phyloP scores from a whole-genome alignment of 768 basidiomycete genomes.

The Suillus occidentalis region DNA sequence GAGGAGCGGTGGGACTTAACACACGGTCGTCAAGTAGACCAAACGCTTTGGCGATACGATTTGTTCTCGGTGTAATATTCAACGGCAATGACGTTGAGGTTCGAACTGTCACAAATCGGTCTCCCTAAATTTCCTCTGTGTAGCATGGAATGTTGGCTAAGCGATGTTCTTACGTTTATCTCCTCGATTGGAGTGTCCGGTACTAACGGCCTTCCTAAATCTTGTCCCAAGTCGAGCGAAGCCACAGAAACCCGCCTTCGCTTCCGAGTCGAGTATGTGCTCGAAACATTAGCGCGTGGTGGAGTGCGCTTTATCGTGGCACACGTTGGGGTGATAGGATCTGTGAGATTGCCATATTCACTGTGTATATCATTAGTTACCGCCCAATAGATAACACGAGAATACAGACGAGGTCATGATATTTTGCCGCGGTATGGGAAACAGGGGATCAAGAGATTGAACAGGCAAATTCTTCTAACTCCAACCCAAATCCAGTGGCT shows the following conservation, averaged over 20 bases:
- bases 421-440: not conserved
- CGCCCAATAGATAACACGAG: not conserved
- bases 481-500: not conserved
- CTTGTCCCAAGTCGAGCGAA: conserved; percentile 37
- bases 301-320: conserved; percentile 37
- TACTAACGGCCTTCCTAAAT: conserved; percentile 25
- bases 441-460: too few species aligned
- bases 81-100: conserved; percentile 54
- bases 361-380: not conserved
- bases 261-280: conserved; percentile 41
- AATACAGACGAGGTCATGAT: conserved; percentile 33
- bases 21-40: conserved; percentile 58
- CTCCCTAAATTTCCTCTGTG: conserved; percentile 39
- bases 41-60: conserved; percentile 61
- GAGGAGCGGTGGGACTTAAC: conserved; percentile 49
- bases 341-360: conserved; percentile 22
- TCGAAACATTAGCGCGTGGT: conserved; percentile 39
- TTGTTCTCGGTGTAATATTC: conserved; percentile 64
- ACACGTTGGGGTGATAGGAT: conserved; percentile 25
- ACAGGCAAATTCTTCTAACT: not conserved
- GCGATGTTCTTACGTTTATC: conserved; percentile 26
- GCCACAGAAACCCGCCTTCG: conserved; percentile 42
- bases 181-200: conserved; percentile 25
- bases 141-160: conserved; percentile 4
- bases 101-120: conserved; percentile 59